Evolutionary conservation across 164 flowering plant species (phyloP), one percentile per base, ranked within the genome.

Genomic region (Umbilicus rupestris): DNA sequence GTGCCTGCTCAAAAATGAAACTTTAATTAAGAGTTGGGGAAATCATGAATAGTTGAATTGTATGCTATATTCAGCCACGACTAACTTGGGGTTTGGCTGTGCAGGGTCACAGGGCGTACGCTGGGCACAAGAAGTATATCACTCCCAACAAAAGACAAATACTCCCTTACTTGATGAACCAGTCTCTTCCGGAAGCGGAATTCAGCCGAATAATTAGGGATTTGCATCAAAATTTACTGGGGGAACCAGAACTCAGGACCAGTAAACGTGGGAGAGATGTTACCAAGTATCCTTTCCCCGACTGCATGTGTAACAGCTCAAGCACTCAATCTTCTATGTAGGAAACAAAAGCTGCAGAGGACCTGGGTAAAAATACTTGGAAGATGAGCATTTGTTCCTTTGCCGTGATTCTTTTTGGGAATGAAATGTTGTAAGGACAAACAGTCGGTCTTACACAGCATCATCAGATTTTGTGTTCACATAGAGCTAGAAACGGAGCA

Each of bases 101-200:
- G 60, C 60, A 55, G 60, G 60, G 60, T 55, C 60, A 55, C 19
- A 55, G 60, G 60, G 60, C 60, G 19, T 55, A 55, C 29, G 60
- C 60, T 28, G 60, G 60, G 33, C 60, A 55, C 19, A 55, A 55
- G 29, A 55, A 92, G 79, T 80, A 87, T 58, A 88, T 95, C 58
- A 90, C 93, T 49, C 97, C 99, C 9, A 88, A 95, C 84, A 95
- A 95, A 73, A 81, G 99, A 62, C 87, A 83, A 63, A 95, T 92
- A 97, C 85, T 92, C 11, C 87, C 85, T 5, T 78, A 85, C 67
- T 88, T 92, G 49, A 72, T 92, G 52, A 75, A 92, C 69, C 66
- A 87, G 20, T 83, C 98, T 41, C 85, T 90, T 3, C 83, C 97
- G 0, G 91, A 86, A 73, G 39, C 73, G 1, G 95, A 92, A 67